Evolutionary conservation across 2,329 filamentous ascomycete genomes (phyloP).

Genomic region (Rachicladosporium sp.): DNA sequence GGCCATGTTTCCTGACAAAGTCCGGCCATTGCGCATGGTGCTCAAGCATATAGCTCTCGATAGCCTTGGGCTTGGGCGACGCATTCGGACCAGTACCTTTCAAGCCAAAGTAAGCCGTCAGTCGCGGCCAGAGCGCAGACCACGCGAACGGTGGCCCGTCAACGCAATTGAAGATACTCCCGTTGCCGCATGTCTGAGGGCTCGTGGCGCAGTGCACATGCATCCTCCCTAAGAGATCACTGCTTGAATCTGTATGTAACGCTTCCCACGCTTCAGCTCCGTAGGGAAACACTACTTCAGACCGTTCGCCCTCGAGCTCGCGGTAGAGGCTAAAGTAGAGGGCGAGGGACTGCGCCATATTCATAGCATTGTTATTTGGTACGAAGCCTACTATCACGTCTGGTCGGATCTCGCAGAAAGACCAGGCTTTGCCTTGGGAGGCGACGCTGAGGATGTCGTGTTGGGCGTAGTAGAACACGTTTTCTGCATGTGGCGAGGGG

Average conservation of each 20-base stretch:
- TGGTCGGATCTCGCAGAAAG: slow-evolving; percentile 26
- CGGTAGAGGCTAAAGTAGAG: slow-evolving; percentile 25
- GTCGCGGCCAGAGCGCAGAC: slow-evolving; percentile 13
- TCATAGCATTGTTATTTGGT: slow-evolving; percentile 27
- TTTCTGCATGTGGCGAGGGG: slow-evolving; percentile 17
- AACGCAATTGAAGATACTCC: slow-evolving; percentile 14
- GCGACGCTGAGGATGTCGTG: slow-evolving; percentile 24
- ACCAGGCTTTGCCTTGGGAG: slow-evolving; percentile 23
- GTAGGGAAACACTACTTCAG: slow-evolving; percentile 26
- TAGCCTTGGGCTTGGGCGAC: slow-evolving; percentile 15
- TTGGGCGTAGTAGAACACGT: slow-evolving; percentile 28
- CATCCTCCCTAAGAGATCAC: slow-evolving; percentile 23
- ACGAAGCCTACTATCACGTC: slow-evolving; percentile 30
- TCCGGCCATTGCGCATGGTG: slow-evolving; percentile 20
- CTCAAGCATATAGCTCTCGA: slow-evolving; percentile 23
- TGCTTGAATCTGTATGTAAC: slow-evolving; percentile 23
- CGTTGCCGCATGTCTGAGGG: slow-evolving; percentile 4
- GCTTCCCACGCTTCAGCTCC: slow-evolving; percentile 21
- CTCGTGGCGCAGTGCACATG: slow-evolving; percentile 10
- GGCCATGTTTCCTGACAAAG: slow-evolving; percentile 23
- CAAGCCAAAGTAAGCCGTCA: slow-evolving; percentile 16
- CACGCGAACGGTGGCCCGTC: slow-evolving; percentile 14
- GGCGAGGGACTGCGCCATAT: slow-evolving; percentile 22
- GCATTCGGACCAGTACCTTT: slow-evolving; percentile 12
- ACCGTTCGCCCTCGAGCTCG: slow-evolving; percentile 24